Base-by-base conservation (phyloP, 139 green algal species). In the Chlorella sp. region DNA sequence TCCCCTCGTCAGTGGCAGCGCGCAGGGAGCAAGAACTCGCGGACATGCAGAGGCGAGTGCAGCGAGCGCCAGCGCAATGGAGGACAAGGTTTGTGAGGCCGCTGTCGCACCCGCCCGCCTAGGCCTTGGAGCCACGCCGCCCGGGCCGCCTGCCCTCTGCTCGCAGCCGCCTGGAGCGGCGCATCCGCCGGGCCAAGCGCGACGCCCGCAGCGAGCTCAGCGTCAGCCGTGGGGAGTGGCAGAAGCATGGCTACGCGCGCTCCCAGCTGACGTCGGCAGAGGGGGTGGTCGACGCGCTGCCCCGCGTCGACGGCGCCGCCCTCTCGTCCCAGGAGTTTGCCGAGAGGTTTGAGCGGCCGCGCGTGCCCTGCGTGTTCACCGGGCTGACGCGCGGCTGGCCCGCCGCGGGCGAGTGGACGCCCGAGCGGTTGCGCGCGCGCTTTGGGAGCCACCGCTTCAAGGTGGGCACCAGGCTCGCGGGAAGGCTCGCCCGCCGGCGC, bases 391-490 rank as follows among this genome's bases (percentile, higher is more conserved):
- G 94, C 41, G 46, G 15, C 29, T 97, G 93, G 93, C 74, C 68
- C 0, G 89, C 90, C 25, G 61, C 58, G 8, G 14, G 60, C 9
- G 29, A 80, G 0, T 97, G 92, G 92, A 86, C 74, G 2, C 63
- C 78, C 31, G 69, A 87, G 40, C 8, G 29, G 19, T 76, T 97
- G 69, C 41, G 74, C 31, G 31, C 76, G 41, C 41, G 73, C 3
- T 95, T 83, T 75, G 82, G 76, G 14, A 68, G 91, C 9, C 88
- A 94, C 77, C 90, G 84, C 65, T 97, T 97, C 83, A 97, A 96
- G 88, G 90, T 92, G 42, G 45, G 12, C 45, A 11, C 12, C 45
- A n/a, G n/a, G n/a, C n/a, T n/a, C n/a, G n/a, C n/a, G n/a, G n/a
- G n/a, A n/a, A n/a, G n/a, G n/a, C n/a, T n/a, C n/a, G n/a, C n/a